Base-by-base conservation (phyloP, 2,329 filamentous ascomycete genomes). In the Ramichloridium luteum region DNA sequence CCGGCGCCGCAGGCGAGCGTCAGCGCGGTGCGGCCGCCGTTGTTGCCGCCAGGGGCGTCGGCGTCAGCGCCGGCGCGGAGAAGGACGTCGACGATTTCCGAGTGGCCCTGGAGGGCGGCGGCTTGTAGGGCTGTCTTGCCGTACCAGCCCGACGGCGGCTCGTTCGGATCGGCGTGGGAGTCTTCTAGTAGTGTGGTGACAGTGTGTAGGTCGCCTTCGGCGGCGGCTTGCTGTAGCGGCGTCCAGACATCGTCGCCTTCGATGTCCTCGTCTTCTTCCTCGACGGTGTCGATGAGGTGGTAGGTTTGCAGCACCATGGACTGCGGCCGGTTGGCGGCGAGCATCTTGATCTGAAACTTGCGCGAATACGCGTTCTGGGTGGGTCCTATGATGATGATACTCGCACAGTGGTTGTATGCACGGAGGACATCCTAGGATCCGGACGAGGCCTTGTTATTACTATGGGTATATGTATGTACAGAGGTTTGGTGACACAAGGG, bases 71-170 rank as follows among this genome's bases (percentile, higher is more conserved):
- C 45, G 11, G 32, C 32, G 6, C 27, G 17, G 3, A 49, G 31
- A 1, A 49, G 38, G 4, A 26, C 14, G 3, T 40, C 23, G 11
- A 47, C 42, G 6, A 45, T 31, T 10, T 20, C 16, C 8, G 40
- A n/a, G 26, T 43, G 42, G 12, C 44, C 44, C 22, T 25, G 9
- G 3, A 36, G 16, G 4, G 38, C 27, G 6, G 42, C 45, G 11
- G 38, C 44, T 35, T 48, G 44, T 2, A 46, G 38, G 14, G 44
- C 41, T 2, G 45, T 48, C 28, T 38, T 39, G 12, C 44, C 45
- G 27, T 48, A 46, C 35, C 42, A 48, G 25, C 45, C 45, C 5
- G 13, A 28, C 1, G 45, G 40, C 5, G 27, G 28, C 23, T 45
- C 45, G 27, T 42, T 44, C 2, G 41, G 33, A 23, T 40, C 33